Conservation (phyloP, 768 basidiomycete species). For the Pleurotus pulmonarius region DNA sequence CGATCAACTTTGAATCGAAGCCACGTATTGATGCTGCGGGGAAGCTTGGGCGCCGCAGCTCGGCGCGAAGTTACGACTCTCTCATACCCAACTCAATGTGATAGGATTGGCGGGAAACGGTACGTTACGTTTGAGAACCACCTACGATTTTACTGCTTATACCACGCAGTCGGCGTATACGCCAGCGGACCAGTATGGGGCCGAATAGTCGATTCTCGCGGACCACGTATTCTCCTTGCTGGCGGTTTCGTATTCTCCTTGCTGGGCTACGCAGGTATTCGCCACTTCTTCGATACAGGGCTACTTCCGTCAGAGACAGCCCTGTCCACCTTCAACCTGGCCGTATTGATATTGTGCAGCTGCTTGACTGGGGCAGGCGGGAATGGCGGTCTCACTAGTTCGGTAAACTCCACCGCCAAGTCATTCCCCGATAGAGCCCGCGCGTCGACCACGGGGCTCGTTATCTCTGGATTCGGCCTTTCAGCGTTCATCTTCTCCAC, state of each 20-base stretch:
- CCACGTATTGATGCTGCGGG: background rate
- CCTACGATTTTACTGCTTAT: background rate
- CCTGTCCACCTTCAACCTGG: slow-evolving; percentile 39
- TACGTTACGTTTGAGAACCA: slow-evolving; percentile 27
- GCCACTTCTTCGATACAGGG: slow-evolving; percentile 59
- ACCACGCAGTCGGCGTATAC: slow-evolving; percentile 62
- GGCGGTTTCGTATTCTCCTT: slow-evolving; percentile 58
- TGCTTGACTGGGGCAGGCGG: slow-evolving; percentile 78
- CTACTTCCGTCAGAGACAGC: slow-evolving; percentile 28
- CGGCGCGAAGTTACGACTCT: slow-evolving; percentile 67
- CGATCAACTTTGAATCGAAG: background rate
- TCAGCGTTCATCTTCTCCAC: slow-evolving; percentile 89
- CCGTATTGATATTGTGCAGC: slow-evolving; percentile 54
- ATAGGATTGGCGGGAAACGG: slow-evolving; percentile 79
- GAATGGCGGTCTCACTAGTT: slow-evolving; percentile 64
- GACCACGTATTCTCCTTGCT: slow-evolving; percentile 65
- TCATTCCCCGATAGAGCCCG: slow-evolving; percentile 74
- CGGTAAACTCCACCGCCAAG: slow-evolving; percentile 81
- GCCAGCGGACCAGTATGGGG: slow-evolving; percentile 77
- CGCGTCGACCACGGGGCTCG: slow-evolving; percentile 71
- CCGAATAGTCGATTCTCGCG: slow-evolving; percentile 67
- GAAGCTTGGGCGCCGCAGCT: slow-evolving; percentile 86
- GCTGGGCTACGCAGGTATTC: slow-evolving; percentile 73
- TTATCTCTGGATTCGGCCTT: slow-evolving; percentile 85
- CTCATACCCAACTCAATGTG: slow-evolving; percentile 79